Base-by-base conservation (phyloP, 192 early-diverging fungal genomes). In the Haplosporangium gracile region DNA sequence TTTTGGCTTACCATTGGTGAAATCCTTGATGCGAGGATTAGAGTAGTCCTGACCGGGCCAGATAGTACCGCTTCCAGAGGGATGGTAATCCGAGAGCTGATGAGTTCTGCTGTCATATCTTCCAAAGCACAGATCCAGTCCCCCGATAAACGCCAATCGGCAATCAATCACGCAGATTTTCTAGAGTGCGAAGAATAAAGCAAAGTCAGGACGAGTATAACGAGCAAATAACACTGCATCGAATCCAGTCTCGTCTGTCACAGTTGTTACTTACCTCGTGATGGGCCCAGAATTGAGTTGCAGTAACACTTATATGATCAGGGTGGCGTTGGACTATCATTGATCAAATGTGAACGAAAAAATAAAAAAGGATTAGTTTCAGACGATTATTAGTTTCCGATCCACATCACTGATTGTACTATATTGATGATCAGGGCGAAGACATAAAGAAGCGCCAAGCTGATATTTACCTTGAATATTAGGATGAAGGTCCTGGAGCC, bases 101-200 rank as follows among this genome's bases (percentile, higher is more conserved):
- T 97, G 96, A 29, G 93, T 91, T 71, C 94, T 93, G 24, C 94
- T 96, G 84, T 97, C 96, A 77, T 91, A 96, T 57, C 95, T 89
- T 29, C 96, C 96, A 90, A 93, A 96, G 88, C 96, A 97, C 72
- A 96, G 82, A 84, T 97, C 96, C 36, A 97, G 88, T 6, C 96
- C 96, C 78, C 96, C 96, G 76, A 97, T 93, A 60, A 97, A 97
- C 3, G 95, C 96, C 75, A 97, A 82, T 40, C 92, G 93, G 75
- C 93, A 91, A 83, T 97, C 96, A 22, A 97, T 90, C 7, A 96
- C 89, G 0, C 94, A 92, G 38, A 96, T 95, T 92, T 97, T 97
- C 88, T 95, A 65, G 72, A 43, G 60, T 53, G 81, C 63, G 47
- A 38, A 43, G 22, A 38, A 4, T 5, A 47, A 69, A 20, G 18